Conservation (phyloP, 2,329 filamentous ascomycete genomes). For the Orbilia blumenaviensis region DNA sequence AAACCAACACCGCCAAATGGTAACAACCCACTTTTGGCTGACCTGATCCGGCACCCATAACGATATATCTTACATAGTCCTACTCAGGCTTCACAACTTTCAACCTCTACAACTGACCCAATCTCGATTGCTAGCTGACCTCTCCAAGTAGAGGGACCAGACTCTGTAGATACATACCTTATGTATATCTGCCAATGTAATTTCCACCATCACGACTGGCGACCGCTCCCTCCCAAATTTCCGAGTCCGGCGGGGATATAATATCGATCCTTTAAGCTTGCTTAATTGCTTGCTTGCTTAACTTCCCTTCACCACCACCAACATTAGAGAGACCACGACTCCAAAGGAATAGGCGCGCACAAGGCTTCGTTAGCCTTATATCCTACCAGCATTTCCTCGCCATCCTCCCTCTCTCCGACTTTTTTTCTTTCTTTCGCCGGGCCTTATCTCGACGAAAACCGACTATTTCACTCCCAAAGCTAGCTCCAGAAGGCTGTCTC, state of each 20-base stretch:
- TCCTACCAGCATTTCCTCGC: not conserved
- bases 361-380: not conserved
- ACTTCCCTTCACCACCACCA: not conserved
- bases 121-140: not conserved
- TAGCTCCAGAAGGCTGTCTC: constrained; percentile 11
- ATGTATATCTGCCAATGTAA: constrained; percentile 9
- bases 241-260: constrained; percentile 27
- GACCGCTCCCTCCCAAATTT: constrained; percentile 13
- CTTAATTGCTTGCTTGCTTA: not conserved
- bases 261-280: not conserved
- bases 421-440: not conserved
- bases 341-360: not conserved
- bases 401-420: not conserved
- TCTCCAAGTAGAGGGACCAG: not conserved
- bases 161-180: not conserved
- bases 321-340: not conserved
- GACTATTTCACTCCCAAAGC: not conserved
- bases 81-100: not conserved
- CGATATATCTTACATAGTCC: too few relatives aligned
- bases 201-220: not conserved
- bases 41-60: too few relatives aligned
- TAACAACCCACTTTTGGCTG: not conserved
- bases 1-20: not conserved
- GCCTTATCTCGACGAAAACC: not conserved
- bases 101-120: not conserved